Evolutionary conservation across 2,329 filamentous ascomycete genomes (phyloP).

Genomic region (Scortechinia acanthostroma): DNA sequence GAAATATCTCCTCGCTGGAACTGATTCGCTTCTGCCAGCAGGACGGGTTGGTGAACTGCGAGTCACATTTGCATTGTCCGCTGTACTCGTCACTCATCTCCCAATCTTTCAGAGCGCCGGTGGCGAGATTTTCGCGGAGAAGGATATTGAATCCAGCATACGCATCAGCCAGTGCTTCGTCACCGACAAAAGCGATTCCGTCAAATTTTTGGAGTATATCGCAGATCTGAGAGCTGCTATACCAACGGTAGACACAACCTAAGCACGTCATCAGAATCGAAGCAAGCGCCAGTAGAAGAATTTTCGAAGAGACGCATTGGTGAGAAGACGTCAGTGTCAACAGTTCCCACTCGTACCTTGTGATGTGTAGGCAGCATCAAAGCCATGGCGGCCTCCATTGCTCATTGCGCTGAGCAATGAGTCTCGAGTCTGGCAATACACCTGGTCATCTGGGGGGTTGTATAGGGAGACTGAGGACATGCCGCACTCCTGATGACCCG

Average conservation of each 20-base stretch:
- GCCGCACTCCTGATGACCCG: slow-evolving; percentile 23
- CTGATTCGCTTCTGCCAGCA: neutral
- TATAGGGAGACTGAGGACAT: slow-evolving; percentile 23
- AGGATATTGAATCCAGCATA: neutral
- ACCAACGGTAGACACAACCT: neutral
- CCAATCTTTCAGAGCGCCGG: neutral
- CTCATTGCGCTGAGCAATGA: neutral
- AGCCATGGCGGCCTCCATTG: neutral
- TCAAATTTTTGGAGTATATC: neutral
- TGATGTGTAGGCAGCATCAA: neutral
- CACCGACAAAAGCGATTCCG: neutral
- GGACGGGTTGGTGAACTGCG: neutral
- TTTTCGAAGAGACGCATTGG: too few species aligned
- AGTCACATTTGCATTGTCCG: neutral
- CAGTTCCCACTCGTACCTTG: neutral
- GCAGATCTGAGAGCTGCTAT: neutral
- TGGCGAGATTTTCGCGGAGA: neutral
- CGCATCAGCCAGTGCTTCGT: neutral
- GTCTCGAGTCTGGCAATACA: neutral
- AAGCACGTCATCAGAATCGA: too few species aligned
- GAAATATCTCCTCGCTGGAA: neutral
- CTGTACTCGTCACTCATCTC: neutral
- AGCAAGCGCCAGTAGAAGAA: too few species aligned
- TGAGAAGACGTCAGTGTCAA: neutral
- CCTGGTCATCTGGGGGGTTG: slow-evolving; percentile 9